Evolutionary conservation across 805 yeast species (phyloP).

Genomic region (Candida peoriensis): DNA sequence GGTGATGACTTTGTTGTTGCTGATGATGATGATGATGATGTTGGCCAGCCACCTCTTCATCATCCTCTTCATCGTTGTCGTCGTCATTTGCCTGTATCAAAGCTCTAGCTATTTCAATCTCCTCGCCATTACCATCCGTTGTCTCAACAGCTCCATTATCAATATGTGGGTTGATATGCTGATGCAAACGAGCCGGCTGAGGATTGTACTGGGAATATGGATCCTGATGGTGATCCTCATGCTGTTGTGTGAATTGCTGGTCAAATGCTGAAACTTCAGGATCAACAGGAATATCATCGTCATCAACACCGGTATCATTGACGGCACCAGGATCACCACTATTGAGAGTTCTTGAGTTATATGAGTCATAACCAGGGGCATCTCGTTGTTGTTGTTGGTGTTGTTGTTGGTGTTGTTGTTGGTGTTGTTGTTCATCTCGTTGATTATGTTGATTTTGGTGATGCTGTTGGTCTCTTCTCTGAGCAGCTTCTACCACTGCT

Average conservation of each 20-base stretch:
- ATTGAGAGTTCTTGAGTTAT: not conserved
- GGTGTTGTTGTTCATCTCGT: slow-evolving; percentile 11
- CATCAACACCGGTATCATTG: slow-evolving; percentile 4
- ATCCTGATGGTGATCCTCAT: slow-evolving; percentile 1
- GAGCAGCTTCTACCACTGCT: slow-evolving; percentile 60
- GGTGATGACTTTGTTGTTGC: not conserved
- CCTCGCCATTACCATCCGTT: slow-evolving; percentile 41
- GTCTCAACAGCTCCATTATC: not conserved
- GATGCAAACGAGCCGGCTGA: slow-evolving; percentile 2
- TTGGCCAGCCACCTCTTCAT: slow-evolving; percentile 3
- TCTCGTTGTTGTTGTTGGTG: slow-evolving; percentile 13
- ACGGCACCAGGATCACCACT: slow-evolving; percentile 1
- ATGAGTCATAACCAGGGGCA: not conserved
- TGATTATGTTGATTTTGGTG: slow-evolving; percentile 10
- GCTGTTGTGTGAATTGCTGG: slow-evolving; percentile 13
- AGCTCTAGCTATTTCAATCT: slow-evolving; percentile 62
- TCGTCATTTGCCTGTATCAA: slow-evolving; percentile 47
- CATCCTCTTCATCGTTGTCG: slow-evolving; percentile 13
- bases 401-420: slow-evolving; percentile 18
- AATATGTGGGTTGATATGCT: not conserved
- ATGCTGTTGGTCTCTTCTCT: slow-evolving; percentile 15
- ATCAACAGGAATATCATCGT: slow-evolving; percentile 46
- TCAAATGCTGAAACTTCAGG: slow-evolving; percentile 52
- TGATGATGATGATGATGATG: too few relatives aligned
- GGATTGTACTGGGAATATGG: slow-evolving; percentile 5